Base-by-base conservation (phyloP, 2,329 filamentous ascomycete species). In the Claviceps cyperi region DNA sequence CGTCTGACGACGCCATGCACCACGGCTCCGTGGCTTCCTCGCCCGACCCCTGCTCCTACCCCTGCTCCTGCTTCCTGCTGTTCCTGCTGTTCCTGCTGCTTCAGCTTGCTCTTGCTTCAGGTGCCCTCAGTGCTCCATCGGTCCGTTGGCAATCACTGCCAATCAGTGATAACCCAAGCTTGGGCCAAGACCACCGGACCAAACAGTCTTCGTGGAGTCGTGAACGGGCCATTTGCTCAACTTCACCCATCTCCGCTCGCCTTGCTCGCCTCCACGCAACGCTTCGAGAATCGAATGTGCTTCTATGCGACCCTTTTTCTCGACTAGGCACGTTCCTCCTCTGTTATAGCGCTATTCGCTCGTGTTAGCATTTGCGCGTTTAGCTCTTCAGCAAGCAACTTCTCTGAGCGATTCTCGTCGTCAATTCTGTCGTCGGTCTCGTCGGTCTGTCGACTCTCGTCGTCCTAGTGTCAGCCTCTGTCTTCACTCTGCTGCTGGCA, bases 161-260 rank as follows among this genome's bases (percentile, higher is more conserved):
- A 21, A 15, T 43, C 40, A 14, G 15, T 22, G 7, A 43, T 43
- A 13, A 32, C 28, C 40, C 40, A 43, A 7, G 19, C n/a, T n/a
- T n/a, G n/a, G 40, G 19, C 4, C 40, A 19, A 43, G 40, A 22
- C 21, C 40, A 24, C 14, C 40, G 15, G 39, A 21, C 39, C 39
- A 41, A 41, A 21, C 28, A 32, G 28, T 32, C 28, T 32, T 32
- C 28, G 28, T 32, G 28, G n/a, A 41, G 39, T 24, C 45, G 35
- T 24, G 35, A 36, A 36, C 19, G 21, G 32, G 15, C 21, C 28
- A 41, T n/a, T 28, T 46, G 36, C 36, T 44, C 35, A 36, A 50
- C 48, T 46, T 46, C 48, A 45, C 14, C 24, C 48, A 41, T 17
- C 48, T 50, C 35, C 28, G 22, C 48, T 28, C 37, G 14, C 19